Evolutionary conservation across 1,284 basidiomycete species (phyloP), one percentile per base, ranked within the genome.

Genomic region (Blastosporella zonata): DNA sequence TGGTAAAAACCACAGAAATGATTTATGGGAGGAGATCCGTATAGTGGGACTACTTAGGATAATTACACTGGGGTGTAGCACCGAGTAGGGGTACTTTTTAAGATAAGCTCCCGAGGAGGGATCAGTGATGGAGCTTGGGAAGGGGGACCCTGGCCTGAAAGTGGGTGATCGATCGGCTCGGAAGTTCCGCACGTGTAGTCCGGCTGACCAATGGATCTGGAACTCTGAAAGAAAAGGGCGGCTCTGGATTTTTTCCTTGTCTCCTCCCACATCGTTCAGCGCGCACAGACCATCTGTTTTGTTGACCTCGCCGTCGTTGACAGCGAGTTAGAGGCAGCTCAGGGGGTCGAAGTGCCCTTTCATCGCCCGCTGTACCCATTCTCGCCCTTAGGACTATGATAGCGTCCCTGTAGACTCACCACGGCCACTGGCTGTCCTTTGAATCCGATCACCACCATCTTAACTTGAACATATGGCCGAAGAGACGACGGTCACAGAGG

Each of bases 401-500:
- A 54, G 66, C 65, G 60, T 67, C 67, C 61, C 62, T 69, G 50
- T 72, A 71, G 63, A 65, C 54, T 49, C 55, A 55, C 60, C 59
- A n/a, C n/a, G 52, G 51, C 34, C 54, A 52, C 55, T 57, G 55
- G 47, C 59, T 56, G 55, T 54, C 59, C 55, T 58, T 54, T 55
- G 58, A 59, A 57, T 56, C 55, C 29, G 13, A 31, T n/a, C n/a
- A n/a, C n/a, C n/a, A n/a, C n/a, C n/a, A n/a, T n/a, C n/a, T n/a
- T n/a, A n/a, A n/a, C 29, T 27, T 27, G 51, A 60, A 76, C 54
- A 62, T 71, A 42, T 66, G n/a, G n/a, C 73, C 57, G 65, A 71
- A 55, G 78, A 82, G 54, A 70, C 80, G 36, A 59, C 77, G 21
- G 75, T 77, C 60, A 67, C 74, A 45, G 81, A 83, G 58, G 72